Base-by-base conservation (phyloP, 139 green algal species). In the Ulvella scutata region DNA sequence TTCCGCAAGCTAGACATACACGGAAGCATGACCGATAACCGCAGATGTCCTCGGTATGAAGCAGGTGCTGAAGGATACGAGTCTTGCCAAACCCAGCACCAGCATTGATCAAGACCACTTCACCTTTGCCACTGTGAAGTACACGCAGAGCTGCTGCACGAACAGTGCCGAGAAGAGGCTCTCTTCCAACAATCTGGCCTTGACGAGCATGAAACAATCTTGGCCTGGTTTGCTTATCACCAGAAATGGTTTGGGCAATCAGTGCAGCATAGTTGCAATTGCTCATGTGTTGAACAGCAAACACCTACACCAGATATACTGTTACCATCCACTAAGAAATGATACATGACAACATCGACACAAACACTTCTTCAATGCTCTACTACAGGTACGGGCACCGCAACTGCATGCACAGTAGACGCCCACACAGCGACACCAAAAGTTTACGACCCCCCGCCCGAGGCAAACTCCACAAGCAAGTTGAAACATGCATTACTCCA, bases 401-500 rank as follows among this genome's bases (percentile, higher is more conserved):
- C 20, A 29, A 43, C n/a, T 26, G 7, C 9, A 51, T 62, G 4
- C 35, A 10, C 34, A 43, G 33, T 4, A 23, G 4, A 36, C 10
- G 9, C 60, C 7, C 34, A 72, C 38, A 38, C 38, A 21, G 20
- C 4, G 10, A 36, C 3, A 13, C 34, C n/a, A 33, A 35, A 51
- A 33, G 62, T 9, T 43, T 35, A 37, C 61, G n/a, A 73, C 61
- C 61, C 9, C 34, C 67, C n/a, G 26, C 28, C 29, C 67, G 34
- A 75, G 9, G 7, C 84, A 29, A 90, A 75, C 72, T 81, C 79
- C 10, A 62, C 26, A 38, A 82, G 84, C 23, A n/a, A n/a, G n/a
- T n/a, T n/a, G n/a, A n/a, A n/a, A n/a, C n/a, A n/a, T n/a, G n/a
- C n/a, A n/a, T n/a, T n/a, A n/a, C n/a, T n/a, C n/a, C n/a, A n/a